These are phyloP conservation scores for Termitomyces sp. DNA, from an alignment of 768 basidiomycete species.

Conservation along the genomic window DNA sequence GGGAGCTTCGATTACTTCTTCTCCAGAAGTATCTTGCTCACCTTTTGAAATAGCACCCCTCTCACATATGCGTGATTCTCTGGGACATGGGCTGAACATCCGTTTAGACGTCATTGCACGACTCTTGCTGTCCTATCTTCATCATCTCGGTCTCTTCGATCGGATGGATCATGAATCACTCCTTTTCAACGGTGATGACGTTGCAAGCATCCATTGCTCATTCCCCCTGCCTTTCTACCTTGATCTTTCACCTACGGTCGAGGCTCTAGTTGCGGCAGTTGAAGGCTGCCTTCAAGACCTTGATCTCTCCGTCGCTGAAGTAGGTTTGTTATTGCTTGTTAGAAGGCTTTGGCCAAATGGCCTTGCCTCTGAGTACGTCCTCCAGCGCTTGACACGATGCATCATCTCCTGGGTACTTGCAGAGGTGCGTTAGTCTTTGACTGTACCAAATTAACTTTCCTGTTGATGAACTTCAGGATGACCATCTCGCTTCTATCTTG, in stretches of 20 bases:
- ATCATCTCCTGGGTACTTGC: slow-evolving; percentile 68
- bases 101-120: slow-evolving; percentile 46
- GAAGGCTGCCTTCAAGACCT: slow-evolving; percentile 67
- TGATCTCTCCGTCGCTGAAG: slow-evolving; percentile 70
- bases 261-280: slow-evolving; percentile 63
- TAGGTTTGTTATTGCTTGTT: slow-evolving; percentile 62
- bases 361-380: slow-evolving; percentile 65
- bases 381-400: slow-evolving; percentile 51
- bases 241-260: slow-evolving; percentile 68
- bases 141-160: slow-evolving; percentile 57
- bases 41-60: slow-evolving; percentile 56
- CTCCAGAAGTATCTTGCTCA: slow-evolving; percentile 23
- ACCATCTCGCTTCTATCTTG: slow-evolving; percentile 58
- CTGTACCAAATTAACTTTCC: not conserved
- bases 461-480: slow-evolving; percentile 39
- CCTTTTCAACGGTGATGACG: slow-evolving; percentile 31
- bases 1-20: slow-evolving; percentile 16
- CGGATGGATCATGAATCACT: slow-evolving; percentile 29
- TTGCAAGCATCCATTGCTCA: slow-evolving; percentile 35
- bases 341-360: slow-evolving; percentile 72
- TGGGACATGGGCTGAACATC: slow-evolving; percentile 56
- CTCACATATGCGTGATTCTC: slow-evolving; percentile 51
- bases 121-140: slow-evolving; percentile 52
- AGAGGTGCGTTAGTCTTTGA: slow-evolving; percentile 39
- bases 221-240: slow-evolving; percentile 70